Base-by-base conservation (phyloP, 2,329 filamentous ascomycete genomes). In the Dactylellina haptotyla region DNA sequence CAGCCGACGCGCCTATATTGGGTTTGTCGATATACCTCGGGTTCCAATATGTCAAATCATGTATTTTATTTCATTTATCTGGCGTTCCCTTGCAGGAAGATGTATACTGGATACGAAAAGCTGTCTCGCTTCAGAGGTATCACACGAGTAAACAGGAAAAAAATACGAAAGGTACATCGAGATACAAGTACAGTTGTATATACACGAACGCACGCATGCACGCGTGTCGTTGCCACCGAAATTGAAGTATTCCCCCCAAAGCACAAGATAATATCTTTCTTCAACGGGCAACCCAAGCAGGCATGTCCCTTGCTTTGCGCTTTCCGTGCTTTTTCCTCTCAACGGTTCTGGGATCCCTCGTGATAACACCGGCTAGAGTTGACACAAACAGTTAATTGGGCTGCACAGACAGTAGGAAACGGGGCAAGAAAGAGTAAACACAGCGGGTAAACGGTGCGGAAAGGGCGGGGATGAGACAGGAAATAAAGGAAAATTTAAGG, bases 241-340 rank as follows among this genome's bases (percentile, higher is more conserved):
- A 56, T 50, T 25, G 23, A 37, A 66, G 30, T 43, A 34, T 18
- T 41, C 18, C 28, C 12, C 12, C 59, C 23, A 56, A 45, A 64
- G 56, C 10, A 59, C 32, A 58, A 72, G n/a, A 72, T 48, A 18
- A 66, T 46, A 46, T 48, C 5, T 46, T 62, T 56, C 67, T 59
- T 75, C 70, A 78, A 75, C 77, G 77, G 88, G 97, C 98, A 86
- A 98, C 93, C 95, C 96, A 99, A 79, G 95, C 87, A 73, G 94
- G 94, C 88, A 90, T 96, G 88, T 99, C 99, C 83, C 95, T 91
- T 69, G 95, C 94, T 87, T 99, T 99, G 83, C 96, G 83, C 80
- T 92, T 92, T 78, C 95, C 96, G 66, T 92, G 88, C 87, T 99
- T 98, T 89, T 99, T 99, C 81, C 95, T 94, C 84, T 99, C 95